These are phyloP conservation scores for Boletellus ananiceps DNA, from an alignment of 768 basidiomycete genomes.

Conservation along the genomic window DNA sequence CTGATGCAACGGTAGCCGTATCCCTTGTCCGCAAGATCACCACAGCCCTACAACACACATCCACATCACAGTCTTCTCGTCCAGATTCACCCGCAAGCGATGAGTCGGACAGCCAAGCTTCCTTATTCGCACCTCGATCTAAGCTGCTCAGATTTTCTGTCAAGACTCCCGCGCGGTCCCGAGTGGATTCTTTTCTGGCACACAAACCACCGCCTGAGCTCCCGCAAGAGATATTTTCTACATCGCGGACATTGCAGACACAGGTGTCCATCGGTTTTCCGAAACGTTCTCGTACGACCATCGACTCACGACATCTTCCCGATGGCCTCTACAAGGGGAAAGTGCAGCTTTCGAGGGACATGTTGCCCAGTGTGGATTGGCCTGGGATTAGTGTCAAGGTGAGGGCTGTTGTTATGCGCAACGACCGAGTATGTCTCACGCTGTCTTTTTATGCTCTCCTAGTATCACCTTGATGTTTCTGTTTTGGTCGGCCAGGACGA, in stretches of 20 bases:
- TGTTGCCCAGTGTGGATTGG: constrained; percentile 67
- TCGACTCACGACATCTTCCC: constrained; percentile 48
- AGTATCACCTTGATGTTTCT: constrained; percentile 75
- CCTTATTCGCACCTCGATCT: constrained; percentile 7
- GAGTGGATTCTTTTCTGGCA: not conserved
- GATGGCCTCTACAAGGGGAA: constrained; percentile 66
- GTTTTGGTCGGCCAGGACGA: constrained; percentile 63
- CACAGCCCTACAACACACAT: constrained; percentile 39
- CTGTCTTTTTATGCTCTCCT: not conserved
- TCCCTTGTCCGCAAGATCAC: constrained; percentile 59
- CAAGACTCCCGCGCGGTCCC: constrained; percentile 17
- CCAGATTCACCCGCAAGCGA: constrained; percentile 49
- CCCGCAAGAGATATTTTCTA: constrained; percentile 17
- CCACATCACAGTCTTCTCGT: constrained; percentile 38
- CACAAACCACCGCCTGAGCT: constrained; percentile 27
- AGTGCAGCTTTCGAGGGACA: constrained; percentile 49
- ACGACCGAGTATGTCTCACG: constrained; percentile 10
- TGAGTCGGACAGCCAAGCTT: constrained; percentile 29
- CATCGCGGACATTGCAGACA: constrained; percentile 29
- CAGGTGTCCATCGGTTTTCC: constrained; percentile 63
- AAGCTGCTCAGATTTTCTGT: constrained; percentile 32
- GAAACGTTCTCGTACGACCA: constrained; percentile 53
- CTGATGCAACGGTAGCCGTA: constrained; percentile 68
- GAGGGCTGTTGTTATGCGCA: constrained; percentile 14
- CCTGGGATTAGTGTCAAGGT: constrained; percentile 66